Conservation (phyloP, 805 yeast species). For the Saturnispora ahearnii region DNA sequence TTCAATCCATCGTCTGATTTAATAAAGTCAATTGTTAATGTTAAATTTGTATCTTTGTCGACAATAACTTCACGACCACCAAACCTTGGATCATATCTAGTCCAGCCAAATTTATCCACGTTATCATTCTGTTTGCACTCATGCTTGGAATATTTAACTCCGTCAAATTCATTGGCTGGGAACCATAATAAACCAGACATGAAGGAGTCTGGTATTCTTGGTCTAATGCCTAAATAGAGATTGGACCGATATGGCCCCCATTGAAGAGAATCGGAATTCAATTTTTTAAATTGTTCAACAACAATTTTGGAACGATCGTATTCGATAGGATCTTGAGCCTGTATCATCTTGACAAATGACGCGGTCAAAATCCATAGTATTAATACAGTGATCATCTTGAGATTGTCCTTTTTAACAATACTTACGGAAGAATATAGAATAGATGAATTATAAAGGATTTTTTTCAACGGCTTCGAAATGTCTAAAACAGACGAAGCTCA, state of each 20-base stretch:
- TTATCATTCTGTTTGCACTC: constrained; percentile 65
- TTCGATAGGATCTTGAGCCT: constrained; percentile 8
- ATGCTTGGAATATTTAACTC: constrained; percentile 56
- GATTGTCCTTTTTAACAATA: neutral
- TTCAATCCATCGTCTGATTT: constrained; percentile 59
- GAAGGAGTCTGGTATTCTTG: constrained; percentile 68
- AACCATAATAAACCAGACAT: constrained; percentile 85
- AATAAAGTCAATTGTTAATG: constrained; percentile 62
- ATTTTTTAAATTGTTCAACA: constrained; percentile 24
- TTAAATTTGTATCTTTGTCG: constrained; percentile 57
- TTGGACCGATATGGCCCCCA: constrained; percentile 96
- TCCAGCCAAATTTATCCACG: constrained; percentile 74
- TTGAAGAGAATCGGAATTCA: constrained; percentile 42
- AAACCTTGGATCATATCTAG: constrained; percentile 71
- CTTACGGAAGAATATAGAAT: neutral
- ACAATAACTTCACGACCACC: constrained; percentile 77
- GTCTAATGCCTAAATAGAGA: constrained; percentile 76
- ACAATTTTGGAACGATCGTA: constrained; percentile 5
- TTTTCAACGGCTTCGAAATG: neutral
- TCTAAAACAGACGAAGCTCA: neutral
- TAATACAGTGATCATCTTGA: neutral
- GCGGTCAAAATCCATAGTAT: neutral
- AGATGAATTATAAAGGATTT: neutral
- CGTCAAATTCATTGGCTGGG: constrained; percentile 48
- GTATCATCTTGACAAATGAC: constrained; percentile 6